Evolutionary conservation across 331 rosid genomes (phyloP), one percentile per base, ranked within the genome.

Genomic region (Cydonia oblonga): DNA sequence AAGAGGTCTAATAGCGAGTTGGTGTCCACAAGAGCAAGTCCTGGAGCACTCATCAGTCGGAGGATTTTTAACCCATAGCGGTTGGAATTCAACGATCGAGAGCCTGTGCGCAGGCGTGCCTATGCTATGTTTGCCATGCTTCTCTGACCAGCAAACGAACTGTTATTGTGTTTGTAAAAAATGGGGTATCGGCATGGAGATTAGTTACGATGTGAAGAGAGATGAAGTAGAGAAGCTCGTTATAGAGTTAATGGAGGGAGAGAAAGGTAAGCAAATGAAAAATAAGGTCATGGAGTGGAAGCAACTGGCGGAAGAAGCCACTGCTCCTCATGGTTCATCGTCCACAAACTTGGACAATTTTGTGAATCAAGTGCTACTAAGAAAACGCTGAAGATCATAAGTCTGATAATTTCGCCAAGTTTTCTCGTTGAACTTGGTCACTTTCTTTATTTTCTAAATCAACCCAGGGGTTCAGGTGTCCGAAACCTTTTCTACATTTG

Each of bases 61-160:
- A 24, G 59, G 40, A 22, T 67, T 67, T 42, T 25, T 67, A 11
- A 58, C 63, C 14, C 33, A 44, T 52, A 44, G 38, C 7, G 71
- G 71, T 24, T 67, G 71, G 71, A 67, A 67, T 46, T 67, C 71
- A 44, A 67, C 15, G 4, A 16, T 67, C 9, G 71, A 44, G 58
- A 67, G 71, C 7, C n/a, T 67, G 23, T 40, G 58, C 7, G 35
- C 71, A 15, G 72, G 72, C 4, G 72, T 68, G 15, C 72, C 72
- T 23, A 46, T 46, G 60, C 59, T 68, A 5, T 68, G 38, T 25
- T 46, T 29, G 59, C 72, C 35, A 8, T 3, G 49, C 40, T 68
- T 80, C 74, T 40, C 73, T 62, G 86, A 82, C 38, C 88, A 82
- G 72, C 62, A 20, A 15, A 60, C 70, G 25, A 69, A 79, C 60